phyloP scores from a whole-genome alignment of 2,329 filamentous ascomycete genomes.

The Colletotrichum simmondsii region DNA sequence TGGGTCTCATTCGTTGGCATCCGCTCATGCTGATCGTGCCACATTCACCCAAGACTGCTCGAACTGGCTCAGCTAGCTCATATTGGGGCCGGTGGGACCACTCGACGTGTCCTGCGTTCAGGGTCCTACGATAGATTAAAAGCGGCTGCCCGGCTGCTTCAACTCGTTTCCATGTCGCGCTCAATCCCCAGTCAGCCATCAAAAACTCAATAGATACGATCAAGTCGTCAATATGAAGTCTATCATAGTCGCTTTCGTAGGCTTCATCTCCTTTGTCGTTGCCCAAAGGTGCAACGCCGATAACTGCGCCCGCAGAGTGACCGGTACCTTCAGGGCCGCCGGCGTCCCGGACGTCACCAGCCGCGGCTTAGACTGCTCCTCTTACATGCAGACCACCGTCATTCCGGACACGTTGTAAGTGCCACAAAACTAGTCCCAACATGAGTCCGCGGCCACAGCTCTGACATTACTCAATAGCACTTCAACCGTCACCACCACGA shows the following conservation, averaged over 20 bases:
- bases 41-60: neutral
- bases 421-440: too few species aligned
- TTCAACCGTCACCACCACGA: slow-evolving; percentile 2
- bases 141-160: too few species aligned
- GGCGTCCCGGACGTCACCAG: neutral
- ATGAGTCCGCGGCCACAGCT: too few species aligned
- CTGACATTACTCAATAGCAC: slow-evolving; percentile 12
- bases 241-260: neutral
- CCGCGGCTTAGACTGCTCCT: slow-evolving; percentile 10
- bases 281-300: slow-evolving; percentile 13
- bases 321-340: slow-evolving; percentile 9
- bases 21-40: neutral
- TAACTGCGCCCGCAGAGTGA: slow-evolving; percentile 30
- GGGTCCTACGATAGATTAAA: neutral
- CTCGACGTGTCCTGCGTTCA: neutral
- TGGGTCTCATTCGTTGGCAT: neutral
- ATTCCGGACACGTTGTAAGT: slow-evolving; percentile 12
- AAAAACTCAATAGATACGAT: neutral
- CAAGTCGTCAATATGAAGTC: neutral
- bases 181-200: neutral
- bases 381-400: slow-evolving; percentile 19
- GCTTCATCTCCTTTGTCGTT: neutral
- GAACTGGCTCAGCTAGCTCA: too few species aligned
- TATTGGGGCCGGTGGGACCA: too few species aligned
- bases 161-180: neutral